phyloP scores from a whole-genome alignment of 495 filamentous ascomycete genomes.

The Jackrogersella minutella region DNA sequence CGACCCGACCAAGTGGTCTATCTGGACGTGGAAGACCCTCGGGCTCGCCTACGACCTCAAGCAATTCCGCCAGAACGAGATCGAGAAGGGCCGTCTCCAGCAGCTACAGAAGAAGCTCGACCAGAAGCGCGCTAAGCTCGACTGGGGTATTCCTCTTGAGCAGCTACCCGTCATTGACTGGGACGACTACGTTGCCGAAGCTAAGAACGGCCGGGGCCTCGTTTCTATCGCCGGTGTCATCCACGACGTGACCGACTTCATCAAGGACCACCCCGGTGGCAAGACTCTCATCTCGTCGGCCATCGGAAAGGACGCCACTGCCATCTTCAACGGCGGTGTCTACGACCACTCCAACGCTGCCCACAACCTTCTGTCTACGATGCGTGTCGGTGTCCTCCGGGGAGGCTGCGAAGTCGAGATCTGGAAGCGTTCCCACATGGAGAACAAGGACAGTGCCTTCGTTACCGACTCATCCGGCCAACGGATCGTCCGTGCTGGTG shows the following conservation, averaged over 20 bases:
- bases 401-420: constrained; percentile 98
- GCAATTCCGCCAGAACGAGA: constrained; percentile 97
- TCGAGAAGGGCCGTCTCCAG: constrained; percentile 97
- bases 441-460: constrained; percentile 83
- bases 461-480: constrained; percentile 83
- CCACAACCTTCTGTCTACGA: constrained; percentile 95
- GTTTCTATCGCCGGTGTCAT: constrained; percentile 93
- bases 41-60: constrained; percentile 95
- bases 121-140: constrained; percentile 87
- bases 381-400: constrained; percentile 95
- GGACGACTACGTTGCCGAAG: constrained; percentile 91
- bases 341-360: constrained; percentile 98
- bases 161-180: constrained; percentile 95
- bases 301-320: constrained; percentile 96
- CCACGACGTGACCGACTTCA: constrained; percentile 93
- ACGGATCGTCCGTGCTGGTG: constrained; percentile 87
- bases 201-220: constrained; percentile 86
- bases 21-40: constrained; percentile 92
- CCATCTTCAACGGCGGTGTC: constrained; percentile 99
- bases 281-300: constrained; percentile 92
- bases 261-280: constrained; percentile 96
- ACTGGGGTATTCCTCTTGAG: constrained; percentile 96
- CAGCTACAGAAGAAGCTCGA: constrained; percentile 99
- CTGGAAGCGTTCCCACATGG: constrained; percentile 94
- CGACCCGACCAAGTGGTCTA: constrained; percentile 98